Conservation (phyloP, 2,329 filamentous ascomycete species). For the Calonectria pauciramosa region DNA sequence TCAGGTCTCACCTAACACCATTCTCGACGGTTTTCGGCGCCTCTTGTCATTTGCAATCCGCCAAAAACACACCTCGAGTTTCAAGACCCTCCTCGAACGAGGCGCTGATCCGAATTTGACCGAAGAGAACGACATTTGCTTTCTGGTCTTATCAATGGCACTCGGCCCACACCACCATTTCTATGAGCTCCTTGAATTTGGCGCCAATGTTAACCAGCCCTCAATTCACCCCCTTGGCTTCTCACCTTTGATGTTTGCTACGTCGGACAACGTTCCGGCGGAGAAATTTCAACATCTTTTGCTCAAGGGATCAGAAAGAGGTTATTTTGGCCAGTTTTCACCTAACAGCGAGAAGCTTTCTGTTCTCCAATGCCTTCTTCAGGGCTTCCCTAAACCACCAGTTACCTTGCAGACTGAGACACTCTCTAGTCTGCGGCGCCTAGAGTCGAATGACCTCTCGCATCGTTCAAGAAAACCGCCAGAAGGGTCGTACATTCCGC, state of each 20-base stretch:
- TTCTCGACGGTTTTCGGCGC: neutral
- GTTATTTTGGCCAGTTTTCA: neutral
- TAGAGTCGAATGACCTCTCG: neutral
- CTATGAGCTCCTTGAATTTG: neutral
- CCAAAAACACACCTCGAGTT: no score
- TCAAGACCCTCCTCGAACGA: neutral
- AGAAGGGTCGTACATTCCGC: neutral
- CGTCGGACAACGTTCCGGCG: neutral
- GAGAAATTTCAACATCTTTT: neutral
- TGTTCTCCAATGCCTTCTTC: slow-evolving; percentile 23
- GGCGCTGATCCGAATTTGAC: neutral
- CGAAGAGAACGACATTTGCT: neutral
- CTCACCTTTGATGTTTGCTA: slow-evolving; percentile 22
- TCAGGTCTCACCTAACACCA: neutral
- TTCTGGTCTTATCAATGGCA: neutral
- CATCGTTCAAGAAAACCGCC: neutral
- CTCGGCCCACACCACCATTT: neutral
- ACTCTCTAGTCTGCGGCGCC: neutral
- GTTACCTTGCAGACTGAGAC: no score
- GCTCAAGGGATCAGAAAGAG: neutral
- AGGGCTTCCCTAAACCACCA: slow-evolving; percentile 4
- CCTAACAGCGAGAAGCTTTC: neutral
- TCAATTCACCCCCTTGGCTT: slow-evolving; percentile 13
- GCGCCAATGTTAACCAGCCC: slow-evolving; percentile 4
- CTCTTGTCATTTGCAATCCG: neutral